phyloP scores from a whole-genome alignment of 2,329 filamentous ascomycete species.

The Talaromyces marneffei region DNA sequence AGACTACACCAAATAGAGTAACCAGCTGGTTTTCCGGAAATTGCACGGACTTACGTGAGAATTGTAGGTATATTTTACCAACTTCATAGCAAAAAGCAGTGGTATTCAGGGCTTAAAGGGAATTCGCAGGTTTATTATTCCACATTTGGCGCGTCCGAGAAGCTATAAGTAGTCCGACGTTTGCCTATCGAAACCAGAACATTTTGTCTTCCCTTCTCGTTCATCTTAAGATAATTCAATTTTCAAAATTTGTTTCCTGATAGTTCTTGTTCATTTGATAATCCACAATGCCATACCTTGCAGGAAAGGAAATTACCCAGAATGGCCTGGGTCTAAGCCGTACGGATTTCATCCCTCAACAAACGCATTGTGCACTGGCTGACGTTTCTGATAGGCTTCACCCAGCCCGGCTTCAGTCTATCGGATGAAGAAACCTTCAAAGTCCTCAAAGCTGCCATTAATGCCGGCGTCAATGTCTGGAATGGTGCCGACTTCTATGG shows the following conservation, averaged over 20 bases:
- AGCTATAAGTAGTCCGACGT: neutral
- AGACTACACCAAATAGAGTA: slow-evolving; percentile 4
- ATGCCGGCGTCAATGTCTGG: slow-evolving; percentile 27
- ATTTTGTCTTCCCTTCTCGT: neutral
- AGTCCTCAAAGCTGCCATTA: slow-evolving; percentile 49
- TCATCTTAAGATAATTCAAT: neutral
- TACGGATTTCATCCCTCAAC: slow-evolving; percentile 5
- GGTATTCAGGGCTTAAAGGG: too few relatives aligned
- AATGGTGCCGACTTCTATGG: slow-evolving; percentile 49
- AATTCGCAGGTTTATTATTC: too few relatives aligned
- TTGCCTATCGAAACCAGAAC: neutral
- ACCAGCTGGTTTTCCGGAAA: slow-evolving; percentile 6
- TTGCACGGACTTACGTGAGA: neutral
- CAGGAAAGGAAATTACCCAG: slow-evolving; percentile 20
- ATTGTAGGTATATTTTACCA: too few relatives aligned
- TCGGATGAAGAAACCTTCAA: slow-evolving; percentile 34
- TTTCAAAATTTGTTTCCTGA: neutral
- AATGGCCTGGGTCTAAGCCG: slow-evolving; percentile 24
- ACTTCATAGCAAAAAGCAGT: neutral
- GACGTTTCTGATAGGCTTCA: slow-evolving; percentile 21
- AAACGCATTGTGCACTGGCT: slow-evolving; percentile 6
- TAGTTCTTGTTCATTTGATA: neutral
- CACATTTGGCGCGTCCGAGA: neutral
- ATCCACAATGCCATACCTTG: slow-evolving; percentile 12
- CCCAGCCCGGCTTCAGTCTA: slow-evolving; percentile 17